Base-by-base conservation (phyloP, 768 basidiomycete species). In the Russula emetica region DNA sequence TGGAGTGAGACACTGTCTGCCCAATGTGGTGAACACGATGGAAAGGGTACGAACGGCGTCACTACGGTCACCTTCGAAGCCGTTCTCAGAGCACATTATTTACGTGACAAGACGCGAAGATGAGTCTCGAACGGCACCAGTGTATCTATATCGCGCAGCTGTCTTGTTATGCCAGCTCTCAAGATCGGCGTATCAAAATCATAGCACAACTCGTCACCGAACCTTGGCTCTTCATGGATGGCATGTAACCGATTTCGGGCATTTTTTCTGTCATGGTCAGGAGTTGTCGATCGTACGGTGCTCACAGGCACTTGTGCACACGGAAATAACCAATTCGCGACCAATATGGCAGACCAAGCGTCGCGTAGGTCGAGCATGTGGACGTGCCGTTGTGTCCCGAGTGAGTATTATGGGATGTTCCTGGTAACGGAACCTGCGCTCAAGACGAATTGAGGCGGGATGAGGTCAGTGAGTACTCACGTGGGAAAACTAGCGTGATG, bases 401-500 rank as follows among this genome's bases (percentile, higher is more conserved):
- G 56, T 42, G 20, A 36, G 54, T 8, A 24, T 47, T 9, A 18
- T 34, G 38, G 3, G 16, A 22, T 50, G 62, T 63, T 63, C 62
- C 62, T 59, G 62, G 62, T 54, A 32, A 63, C 62, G n/a, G 52
- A 47, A 14, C 24, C 22, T 49, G 49, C 49, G 52, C 52, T 53
- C 59, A 34, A 36, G 57, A 22, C 55, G 55, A 32, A 57, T 44
- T 57, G 42, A 57, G 55, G 34, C 22, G 6, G 53, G 3, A 3
- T 54, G 53, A 36, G 55, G 42, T 45, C 26, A 40, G 13, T 11
- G 40, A 5, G 28, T 8, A 20, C 47, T 32, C 61, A 40, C 58
- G 58, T 63, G 62, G 58, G 62, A 54, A 58, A 38, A 2, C 16
- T 28, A 32, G 5, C 34, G 13, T 53, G 50, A 58, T 63, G 50